These are phyloP conservation scores for Diplosphaera chodatii DNA, from an alignment of 139 green algal genomes.

Conservation along the genomic window DNA sequence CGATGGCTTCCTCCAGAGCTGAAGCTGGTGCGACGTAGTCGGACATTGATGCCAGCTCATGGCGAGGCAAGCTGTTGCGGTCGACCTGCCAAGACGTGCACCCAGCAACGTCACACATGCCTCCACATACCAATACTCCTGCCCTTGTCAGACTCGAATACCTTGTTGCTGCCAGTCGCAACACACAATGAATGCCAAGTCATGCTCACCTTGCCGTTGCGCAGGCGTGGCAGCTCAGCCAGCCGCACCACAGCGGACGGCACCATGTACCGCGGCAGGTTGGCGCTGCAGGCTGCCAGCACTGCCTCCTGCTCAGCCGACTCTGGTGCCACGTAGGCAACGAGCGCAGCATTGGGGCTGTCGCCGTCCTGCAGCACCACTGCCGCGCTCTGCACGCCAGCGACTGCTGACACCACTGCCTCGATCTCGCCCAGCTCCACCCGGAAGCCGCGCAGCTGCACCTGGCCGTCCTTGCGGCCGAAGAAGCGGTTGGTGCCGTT, in stretches of 20 bases:
- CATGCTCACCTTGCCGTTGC: conserved; percentile 18
- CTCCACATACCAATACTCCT: too few species aligned
- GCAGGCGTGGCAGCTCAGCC: conserved; percentile 6
- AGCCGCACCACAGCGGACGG: conserved; percentile 6
- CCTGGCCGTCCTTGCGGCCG: background rate
- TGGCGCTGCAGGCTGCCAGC: background rate
- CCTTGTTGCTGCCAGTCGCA: too few species aligned
- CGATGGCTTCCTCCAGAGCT: background rate
- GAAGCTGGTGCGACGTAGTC: background rate
- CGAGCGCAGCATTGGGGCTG: background rate
- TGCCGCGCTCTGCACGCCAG: too few species aligned
- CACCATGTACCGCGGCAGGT: conserved; percentile 25
- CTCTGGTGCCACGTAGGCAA: conserved; percentile 11
- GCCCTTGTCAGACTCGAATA: too few species aligned
- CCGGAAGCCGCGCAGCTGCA: conserved; percentile 19
- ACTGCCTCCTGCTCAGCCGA: background rate
- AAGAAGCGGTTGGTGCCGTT: background rate
- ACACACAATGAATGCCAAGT: too few species aligned
- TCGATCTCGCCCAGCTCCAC: conserved; percentile 49
- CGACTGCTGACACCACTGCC: background rate
- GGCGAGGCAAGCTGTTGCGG: too few species aligned
- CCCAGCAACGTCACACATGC: too few species aligned
- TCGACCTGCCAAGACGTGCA: too few species aligned
- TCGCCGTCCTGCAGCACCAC: background rate
- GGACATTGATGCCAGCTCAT: background rate